Base-by-base conservation (phyloP, 805 yeast genomes). In the Komagataella phaffii region DNA sequence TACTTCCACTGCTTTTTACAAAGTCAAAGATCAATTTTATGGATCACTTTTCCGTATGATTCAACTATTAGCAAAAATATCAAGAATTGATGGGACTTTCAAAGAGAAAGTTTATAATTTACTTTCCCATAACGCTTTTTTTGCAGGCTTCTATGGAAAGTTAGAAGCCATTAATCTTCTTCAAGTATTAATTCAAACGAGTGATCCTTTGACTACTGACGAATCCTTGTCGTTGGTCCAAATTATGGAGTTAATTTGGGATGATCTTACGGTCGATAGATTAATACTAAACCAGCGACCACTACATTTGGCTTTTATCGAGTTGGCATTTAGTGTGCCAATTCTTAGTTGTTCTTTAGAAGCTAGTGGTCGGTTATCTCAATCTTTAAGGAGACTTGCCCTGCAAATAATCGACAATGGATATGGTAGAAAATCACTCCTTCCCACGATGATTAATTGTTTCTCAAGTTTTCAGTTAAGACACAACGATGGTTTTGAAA, bases 271-370 rank as follows among this genome's bases (percentile, higher is more conserved):
- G 17, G 71, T 74, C 1, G 82, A 80, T 8, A 69, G 95, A 49
- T 66, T 88, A 44, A 76, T 82, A 24, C 67, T 86, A 45, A 76
- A 77, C 47, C 93, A 88, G 55, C 77, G 80, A 50, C 72, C 72
- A 12, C 69, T 87, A 48, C 96, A 89, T 57, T 60, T 76, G 12
- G 53, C 59, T 0, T 69, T 85, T 24, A 79, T 88, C 21, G 66
- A 74, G n/a, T 60, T 80, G 0, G 47, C 81, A 6, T 72, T 77
- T 50, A 67, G 75, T 55, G 63, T 69, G 3, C 57, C 54, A 2
- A 53, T 82, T 5, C 55, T 85, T 46, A 58, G 52, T 6, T 57
- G 57, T 7, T 71, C 83, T 0, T 57, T 64, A 1, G 56, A 59
- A 1, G 63, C 62, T 54, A 62, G 57, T 12, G 55, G 52, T 1